These are phyloP conservation scores for Cetraspora pellucida DNA, from an alignment of 192 early-diverging fungal genomes.

Conservation along the genomic window DNA sequence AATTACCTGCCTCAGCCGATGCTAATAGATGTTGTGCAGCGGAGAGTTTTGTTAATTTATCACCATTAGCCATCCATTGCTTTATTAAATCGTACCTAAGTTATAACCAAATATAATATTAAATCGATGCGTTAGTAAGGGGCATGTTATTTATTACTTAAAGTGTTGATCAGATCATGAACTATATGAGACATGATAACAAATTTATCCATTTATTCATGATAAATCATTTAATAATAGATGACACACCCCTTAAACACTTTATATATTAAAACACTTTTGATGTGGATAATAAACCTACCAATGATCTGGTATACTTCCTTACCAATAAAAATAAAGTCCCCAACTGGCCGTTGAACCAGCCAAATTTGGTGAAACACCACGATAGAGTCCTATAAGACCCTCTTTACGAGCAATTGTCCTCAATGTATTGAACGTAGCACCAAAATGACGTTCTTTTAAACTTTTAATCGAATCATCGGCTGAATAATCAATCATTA, in stretches of 20 bases:
- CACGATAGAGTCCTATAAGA: constrained; percentile 84
- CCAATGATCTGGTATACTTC: constrained; percentile 35
- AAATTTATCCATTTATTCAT: too few species aligned
- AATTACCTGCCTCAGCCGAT: constrained; percentile 71
- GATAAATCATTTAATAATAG: too few species aligned
- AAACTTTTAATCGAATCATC: constrained; percentile 52
- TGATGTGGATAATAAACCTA: background rate
- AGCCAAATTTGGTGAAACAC: constrained; percentile 84
- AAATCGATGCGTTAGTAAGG: too few species aligned
- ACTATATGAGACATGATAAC: too few species aligned
- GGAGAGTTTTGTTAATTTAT: constrained; percentile 58
- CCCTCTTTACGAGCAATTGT: constrained; percentile 63
- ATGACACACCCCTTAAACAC: too few species aligned
- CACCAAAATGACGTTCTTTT: constrained; percentile 59
- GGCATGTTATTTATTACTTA: too few species aligned
- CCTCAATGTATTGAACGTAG: constrained; percentile 65
- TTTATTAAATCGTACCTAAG: constrained; percentile 70
- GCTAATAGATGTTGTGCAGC: constrained; percentile 80
- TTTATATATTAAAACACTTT: background rate
- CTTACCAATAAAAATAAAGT: constrained; percentile 95
- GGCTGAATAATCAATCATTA: constrained; percentile 22
- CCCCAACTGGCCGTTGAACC: constrained; percentile 94
- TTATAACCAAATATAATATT: background rate
- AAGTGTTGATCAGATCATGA: too few species aligned
- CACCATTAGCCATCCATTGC: constrained; percentile 59